Base-by-base conservation (phyloP, 176 grass and related monocot genomes). In the Phoenix roebelenii region DNA sequence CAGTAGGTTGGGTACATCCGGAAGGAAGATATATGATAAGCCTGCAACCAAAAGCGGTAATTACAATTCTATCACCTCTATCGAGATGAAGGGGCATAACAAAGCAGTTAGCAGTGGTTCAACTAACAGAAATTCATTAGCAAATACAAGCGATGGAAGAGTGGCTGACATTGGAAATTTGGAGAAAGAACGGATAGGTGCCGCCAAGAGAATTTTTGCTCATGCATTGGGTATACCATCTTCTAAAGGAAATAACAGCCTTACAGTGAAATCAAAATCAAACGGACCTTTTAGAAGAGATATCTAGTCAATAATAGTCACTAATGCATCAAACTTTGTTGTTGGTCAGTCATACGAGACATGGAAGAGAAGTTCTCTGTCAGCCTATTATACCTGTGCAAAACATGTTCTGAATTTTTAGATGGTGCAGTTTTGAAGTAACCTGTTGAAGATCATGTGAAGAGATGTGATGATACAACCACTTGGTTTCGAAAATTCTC, bases 141-240 rank as follows among this genome's bases (percentile, higher is more conserved):
- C 50, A 15, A 63, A 54, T 63, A 26, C 5, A 54, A 44, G 51
- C 18, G 52, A 28, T 12, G 44, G 74, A 22, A 79, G 67, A 59
- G 49, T 28, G 48, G 51, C 58, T 12, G 83, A 64, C 7, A 56
- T 67, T 15, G 87, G 88, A 50, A 78, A 58, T 60, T 66, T 98
- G 71, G 75, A 98, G 81, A 97, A 81, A 65, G 84, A 92, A 59
- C 79, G 88, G 68, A 59, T 74, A 49, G 93, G 81, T 49, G 93
- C 81, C 50, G 93, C 93, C 54, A 91, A 80, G 74, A 88, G 84
- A 64, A 98, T 98, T 64, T 98, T 98, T 68, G 93, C 87, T 0
- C 72, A 85, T 55, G 93, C 93, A 4, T 58, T 98, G 55, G 72
- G 93, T 16, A 25, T 85, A 25, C 51, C 74, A 52, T 54, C 68